A percentile compares a stretch with the other conserved stretches of the same genome.
Evolutionary conservation across 768 basidiomycete species (phyloP).

Genomic region (Leccinum rimulosum): DNA sequence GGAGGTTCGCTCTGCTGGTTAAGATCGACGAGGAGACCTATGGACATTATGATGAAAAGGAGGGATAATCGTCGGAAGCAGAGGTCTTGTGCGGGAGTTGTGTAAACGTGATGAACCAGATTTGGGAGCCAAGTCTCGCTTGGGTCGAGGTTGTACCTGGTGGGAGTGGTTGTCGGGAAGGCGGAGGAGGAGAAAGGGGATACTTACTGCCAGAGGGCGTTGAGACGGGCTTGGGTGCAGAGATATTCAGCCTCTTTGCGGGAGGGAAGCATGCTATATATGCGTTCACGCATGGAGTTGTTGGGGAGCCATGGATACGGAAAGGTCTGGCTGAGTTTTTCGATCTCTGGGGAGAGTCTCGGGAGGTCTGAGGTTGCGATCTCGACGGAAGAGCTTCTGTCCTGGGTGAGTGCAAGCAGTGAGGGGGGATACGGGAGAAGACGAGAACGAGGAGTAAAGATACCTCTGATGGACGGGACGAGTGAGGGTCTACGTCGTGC

Average conservation of each 20-base stretch:
- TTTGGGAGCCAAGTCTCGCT: conserved; percentile 71
- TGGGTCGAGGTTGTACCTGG: conserved; percentile 65
- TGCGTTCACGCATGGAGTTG: conserved; percentile 59
- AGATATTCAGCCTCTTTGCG: conserved; percentile 55
- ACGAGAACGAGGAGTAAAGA: neutral
- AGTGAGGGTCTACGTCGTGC: conserved; percentile 7
- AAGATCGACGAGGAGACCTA: conserved; percentile 68
- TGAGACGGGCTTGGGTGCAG: conserved; percentile 61
- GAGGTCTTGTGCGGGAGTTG: conserved; percentile 54
- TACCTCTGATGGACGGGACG: conserved; percentile 28
- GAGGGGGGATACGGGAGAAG: neutral
- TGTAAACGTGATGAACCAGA: conserved; percentile 66
- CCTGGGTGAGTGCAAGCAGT: conserved; percentile 17
- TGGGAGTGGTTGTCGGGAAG: conserved; percentile 4
- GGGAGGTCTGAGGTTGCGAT: conserved; percentile 16
- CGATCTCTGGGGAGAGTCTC: conserved; percentile 32
- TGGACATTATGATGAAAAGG: conserved; percentile 68
- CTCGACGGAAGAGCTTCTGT: conserved; percentile 25
- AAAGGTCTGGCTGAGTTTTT: conserved; percentile 60
- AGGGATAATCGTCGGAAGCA: conserved; percentile 67
- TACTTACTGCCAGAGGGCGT: conserved; percentile 73
- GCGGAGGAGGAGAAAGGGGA: conserved; percentile 14
- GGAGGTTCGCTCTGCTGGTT: conserved; percentile 51
- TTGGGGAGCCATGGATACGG: conserved; percentile 69
- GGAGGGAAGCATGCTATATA: conserved; percentile 61